phyloP scores from a whole-genome alignment of 202 grass and related monocot genomes.

The Digitaria exilis region DNA sequence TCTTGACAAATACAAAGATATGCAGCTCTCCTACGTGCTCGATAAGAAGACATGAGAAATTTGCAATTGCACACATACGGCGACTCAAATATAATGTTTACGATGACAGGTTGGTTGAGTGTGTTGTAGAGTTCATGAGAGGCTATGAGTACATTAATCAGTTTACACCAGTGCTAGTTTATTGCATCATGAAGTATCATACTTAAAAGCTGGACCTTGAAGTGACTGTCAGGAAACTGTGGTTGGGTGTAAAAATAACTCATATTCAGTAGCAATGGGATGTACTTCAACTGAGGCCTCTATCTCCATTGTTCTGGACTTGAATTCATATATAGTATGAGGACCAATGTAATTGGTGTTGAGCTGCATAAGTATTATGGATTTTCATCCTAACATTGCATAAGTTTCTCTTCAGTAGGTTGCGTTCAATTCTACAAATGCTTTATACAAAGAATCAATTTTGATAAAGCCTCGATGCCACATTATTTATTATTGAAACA shows the following conservation, averaged over 20 bases:
- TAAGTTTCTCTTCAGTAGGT: neutral
- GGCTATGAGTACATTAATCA: conserved; percentile 8
- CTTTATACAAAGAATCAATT: neutral
- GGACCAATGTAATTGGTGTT: neutral
- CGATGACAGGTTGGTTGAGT: neutral
- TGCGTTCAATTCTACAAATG: neutral
- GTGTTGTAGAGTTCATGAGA: neutral
- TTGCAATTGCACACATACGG: neutral
- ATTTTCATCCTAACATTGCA: neutral
- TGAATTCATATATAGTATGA: conserved; percentile 3
- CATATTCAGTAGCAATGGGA: neutral
- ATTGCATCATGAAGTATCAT: conserved; percentile 10
- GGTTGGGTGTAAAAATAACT: neutral
- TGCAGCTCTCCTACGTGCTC: no score
- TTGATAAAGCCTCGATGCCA: conserved; percentile 7
- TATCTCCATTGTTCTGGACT: neutral
- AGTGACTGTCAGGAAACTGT: conserved; percentile 4
- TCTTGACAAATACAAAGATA: no score
- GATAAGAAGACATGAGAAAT: neutral
- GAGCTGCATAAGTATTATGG: neutral
- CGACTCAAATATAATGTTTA: neutral
- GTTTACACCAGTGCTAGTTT: conserved; percentile 10
- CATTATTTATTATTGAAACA: conserved; percentile 1
- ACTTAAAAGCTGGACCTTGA: conserved; percentile 1
- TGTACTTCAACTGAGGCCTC: neutral